Evolutionary conservation across 257 asterid species (phyloP), one percentile per base, ranked within the genome.

Genomic region (Voacanga thouarsii): DNA sequence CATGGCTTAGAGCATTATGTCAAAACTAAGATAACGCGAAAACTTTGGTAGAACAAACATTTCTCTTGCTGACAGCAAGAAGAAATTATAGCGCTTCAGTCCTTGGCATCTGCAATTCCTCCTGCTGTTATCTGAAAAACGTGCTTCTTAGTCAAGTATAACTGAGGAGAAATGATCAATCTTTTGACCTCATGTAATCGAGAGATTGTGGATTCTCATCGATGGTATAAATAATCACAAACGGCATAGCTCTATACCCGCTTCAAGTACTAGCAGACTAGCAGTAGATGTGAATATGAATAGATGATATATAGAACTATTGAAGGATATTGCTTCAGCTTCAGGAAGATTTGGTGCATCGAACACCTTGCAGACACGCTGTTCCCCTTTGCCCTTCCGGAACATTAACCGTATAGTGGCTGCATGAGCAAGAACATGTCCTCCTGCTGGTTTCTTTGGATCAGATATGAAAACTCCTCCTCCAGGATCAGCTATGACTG

Each of bases 341-440:
- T 95, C 99, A 4, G 99, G 98, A 77, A 95, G 99, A 89, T 96
- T 96, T 21, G 99, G 99, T 67, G 99, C 98, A 80, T 96, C 99
- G 44, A 89, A 93, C 82, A 94, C 97, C 87, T 94, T 94, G 94
- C 99, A 96, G 80, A 96, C 98, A 21, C 98, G 97, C 80, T 96
- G 99, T 81, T 96, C 99, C 28, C 97, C 99, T 91, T 94, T 96
- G 78, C 99, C 98, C 83, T 96, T 96, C 94, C 99, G 89, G 92
- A 96, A 96, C 99, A 96, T 96, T 39, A 96, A 89, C 79, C 97
- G 80, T 83, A 95, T 85, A 60, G 99, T 95, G 78, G 97, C 97
- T 83, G 99, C 98, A 81, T 95, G 99, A 75, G 99, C 99, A 80
- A 95, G 90, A 65, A 93, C 97, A 82, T 91, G 98, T 26, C 99